Percentiles rank a stretch among this genome's conserved stretches.
phyloP scores from a whole-genome alignment of 345 rosid species.

The Citrus sp. region DNA sequence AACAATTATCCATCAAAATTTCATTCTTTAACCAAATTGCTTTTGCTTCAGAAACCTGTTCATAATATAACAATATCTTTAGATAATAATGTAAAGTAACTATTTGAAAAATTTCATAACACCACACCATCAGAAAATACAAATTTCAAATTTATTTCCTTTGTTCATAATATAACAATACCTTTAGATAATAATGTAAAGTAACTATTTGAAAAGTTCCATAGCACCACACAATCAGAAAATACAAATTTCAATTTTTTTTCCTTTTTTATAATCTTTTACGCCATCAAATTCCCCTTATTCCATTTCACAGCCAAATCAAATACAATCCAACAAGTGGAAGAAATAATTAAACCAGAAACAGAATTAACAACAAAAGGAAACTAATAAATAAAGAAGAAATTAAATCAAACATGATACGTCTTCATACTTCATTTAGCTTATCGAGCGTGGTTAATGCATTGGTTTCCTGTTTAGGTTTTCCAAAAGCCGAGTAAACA shows the following conservation, averaged over 20 bases:
- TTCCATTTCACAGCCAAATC: not conserved
- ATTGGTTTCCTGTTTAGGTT: conserved; percentile 78
- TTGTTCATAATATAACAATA: too few relatives aligned
- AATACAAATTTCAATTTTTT: not conserved
- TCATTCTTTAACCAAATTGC: not conserved
- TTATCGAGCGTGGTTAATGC: conserved; percentile 78
- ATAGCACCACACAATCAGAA: not conserved
- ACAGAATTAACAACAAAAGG: not conserved
- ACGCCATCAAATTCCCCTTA: not conserved
- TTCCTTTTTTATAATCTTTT: too few relatives aligned
- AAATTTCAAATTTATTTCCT: not conserved
- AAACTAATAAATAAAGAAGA: not conserved
- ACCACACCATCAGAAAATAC: not conserved
- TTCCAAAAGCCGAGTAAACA: conserved; percentile 85
- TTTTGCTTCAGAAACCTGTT: not conserved
- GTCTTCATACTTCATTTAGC: conserved; percentile 48
- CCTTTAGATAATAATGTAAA: not conserved
- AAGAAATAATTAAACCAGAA: not conserved
- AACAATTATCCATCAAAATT: not conserved
- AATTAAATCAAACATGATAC: not conserved
- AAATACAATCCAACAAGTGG: not conserved
- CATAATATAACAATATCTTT: not conserved
- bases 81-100: not conserved
- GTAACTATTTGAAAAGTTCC: not conserved
- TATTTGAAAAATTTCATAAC: not conserved